Percentiles rank a stretch among this genome's conserved stretches.
phyloP scores from a whole-genome alignment of 352 stramenopile species.

The Phytophthora palmivora region DNA sequence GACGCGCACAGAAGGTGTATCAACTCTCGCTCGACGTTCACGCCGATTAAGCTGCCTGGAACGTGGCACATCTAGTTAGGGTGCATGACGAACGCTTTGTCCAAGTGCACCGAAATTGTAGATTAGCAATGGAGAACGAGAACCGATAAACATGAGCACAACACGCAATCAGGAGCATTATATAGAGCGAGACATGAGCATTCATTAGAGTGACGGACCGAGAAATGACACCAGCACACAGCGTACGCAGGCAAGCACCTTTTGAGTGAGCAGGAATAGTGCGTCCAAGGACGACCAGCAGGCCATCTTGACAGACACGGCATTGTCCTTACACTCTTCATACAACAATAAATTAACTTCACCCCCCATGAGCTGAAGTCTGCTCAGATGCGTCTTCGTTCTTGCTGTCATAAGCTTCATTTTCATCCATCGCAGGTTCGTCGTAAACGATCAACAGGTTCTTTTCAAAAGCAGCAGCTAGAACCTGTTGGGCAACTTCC shows the following conservation, averaged over 20 bases:
- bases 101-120: slow-evolving; percentile 47
- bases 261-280: slow-evolving; percentile 6
- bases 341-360: slow-evolving; percentile 37
- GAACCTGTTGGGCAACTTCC: slow-evolving; percentile 63
- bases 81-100: slow-evolving; percentile 12
- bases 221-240: slow-evolving; percentile 17
- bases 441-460: slow-evolving; percentile 52
- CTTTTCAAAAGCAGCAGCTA: slow-evolving; percentile 80
- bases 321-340: slow-evolving; percentile 12
- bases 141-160: slow-evolving; percentile 23
- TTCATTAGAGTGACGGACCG: slow-evolving; percentile 27
- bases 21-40: slow-evolving; percentile 89
- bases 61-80: slow-evolving; percentile 23
- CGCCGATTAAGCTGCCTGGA: slow-evolving; percentile 53
- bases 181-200: slow-evolving; percentile 38
- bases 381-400: slow-evolving; percentile 19
- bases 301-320: slow-evolving; percentile 2
- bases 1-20: slow-evolving; percentile 87
- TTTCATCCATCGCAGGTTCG: slow-evolving; percentile 40
- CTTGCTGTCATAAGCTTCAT: slow-evolving; percentile 30
- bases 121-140: slow-evolving; percentile 51
- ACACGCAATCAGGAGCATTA: slow-evolving; percentile 22
- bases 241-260: slow-evolving; percentile 6
- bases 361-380: slow-evolving; percentile 15
- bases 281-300: neutral